Percentiles rank a stretch among this genome's conserved stretches.
Conservation (phyloP, 2,329 filamentous ascomycete genomes). For the Claviceps cyperi region DNA sequence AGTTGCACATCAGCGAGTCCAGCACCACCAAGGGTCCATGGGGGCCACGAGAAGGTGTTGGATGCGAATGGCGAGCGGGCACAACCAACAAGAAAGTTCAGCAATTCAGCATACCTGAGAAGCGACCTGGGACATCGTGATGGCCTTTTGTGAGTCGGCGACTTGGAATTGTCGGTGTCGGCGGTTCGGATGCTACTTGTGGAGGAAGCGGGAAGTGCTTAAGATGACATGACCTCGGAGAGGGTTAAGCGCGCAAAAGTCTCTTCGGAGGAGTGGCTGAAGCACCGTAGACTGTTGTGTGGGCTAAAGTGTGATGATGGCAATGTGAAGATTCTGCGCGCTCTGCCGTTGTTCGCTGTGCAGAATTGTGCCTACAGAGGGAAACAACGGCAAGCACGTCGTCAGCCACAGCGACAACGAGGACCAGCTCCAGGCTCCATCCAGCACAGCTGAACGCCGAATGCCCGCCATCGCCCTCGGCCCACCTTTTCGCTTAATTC, state of each 20-base stretch:
- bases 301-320: conserved; percentile 5
- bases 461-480: not conserved
- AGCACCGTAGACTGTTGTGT: not conserved
- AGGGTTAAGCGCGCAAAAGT: conserved; percentile 9
- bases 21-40: not conserved
- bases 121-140: conserved; percentile 45
- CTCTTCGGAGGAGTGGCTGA: conserved; percentile 8
- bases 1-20: not conserved
- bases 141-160: conserved; percentile 17
- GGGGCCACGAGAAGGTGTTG: not conserved
- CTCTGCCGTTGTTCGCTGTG: conserved; percentile 1
- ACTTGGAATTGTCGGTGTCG: conserved; percentile 29
- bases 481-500: conserved; percentile 11
- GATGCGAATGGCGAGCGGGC: not conserved
- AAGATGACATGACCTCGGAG: conserved; percentile 26
- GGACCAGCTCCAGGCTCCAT: too few species aligned
- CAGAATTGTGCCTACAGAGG: not conserved
- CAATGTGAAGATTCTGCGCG: conserved; percentile 11
- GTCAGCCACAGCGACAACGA: too few species aligned
- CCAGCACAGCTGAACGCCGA: not conserved
- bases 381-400: too few species aligned
- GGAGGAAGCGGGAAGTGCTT: conserved; percentile 17
- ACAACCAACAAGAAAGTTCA: not conserved
- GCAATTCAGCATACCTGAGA: conserved; percentile 38
- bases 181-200: conserved; percentile 19